Base-by-base conservation (phyloP, 2,329 filamentous ascomycete genomes). In the Apiospora kogelbergensis region DNA sequence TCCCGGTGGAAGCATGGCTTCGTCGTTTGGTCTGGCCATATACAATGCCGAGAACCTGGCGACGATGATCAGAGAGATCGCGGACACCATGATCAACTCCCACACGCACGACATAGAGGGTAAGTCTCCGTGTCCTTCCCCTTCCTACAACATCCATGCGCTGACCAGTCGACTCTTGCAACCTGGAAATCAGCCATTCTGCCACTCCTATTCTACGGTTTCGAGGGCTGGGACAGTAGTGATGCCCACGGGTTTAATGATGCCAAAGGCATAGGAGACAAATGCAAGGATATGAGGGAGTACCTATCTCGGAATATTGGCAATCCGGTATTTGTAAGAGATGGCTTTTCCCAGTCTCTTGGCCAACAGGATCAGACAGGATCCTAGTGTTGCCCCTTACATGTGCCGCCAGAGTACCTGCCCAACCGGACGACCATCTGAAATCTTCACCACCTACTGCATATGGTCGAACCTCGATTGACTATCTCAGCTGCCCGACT, bases 151-250 rank as follows among this genome's bases (percentile, higher is more conserved):
- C 10, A n/a, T 20, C 2, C 6, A 33, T 9, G 2, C 30, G 26
- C 26, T 57, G 26, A 57, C 48, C 15, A 2, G 1, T n/a, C 5
- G 6, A 20, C 9, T 6, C 26, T n/a, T 20, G 3, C 24, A 57
- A 26, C 26, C 17, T 70, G 68, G 67, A 70, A 70, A 24, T 70
- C 68, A 2, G 70, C 69, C 17, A 68, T 60, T 20, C 24, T 71
- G 26, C 67, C 69, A 4, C 37, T 71, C 24, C 65, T 71, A 22
- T 65, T 67, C n/a, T 68, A 70, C 40, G n/a, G 63, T 2, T 30
- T 70, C 6, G 57, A 68, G 13, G 65, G 67, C 33, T 69, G 70
- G 67, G 48, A 42, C n/a, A 26, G 13, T 1, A 15, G 65, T 5
- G n/a, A 26, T 5, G 53, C 65, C 20, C 44, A 24, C 22, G 65